Percentiles rank a stretch among this genome's conserved stretches.
Conservation (phyloP, 768 basidiomycete species). For the Boletellus ananiceps region DNA sequence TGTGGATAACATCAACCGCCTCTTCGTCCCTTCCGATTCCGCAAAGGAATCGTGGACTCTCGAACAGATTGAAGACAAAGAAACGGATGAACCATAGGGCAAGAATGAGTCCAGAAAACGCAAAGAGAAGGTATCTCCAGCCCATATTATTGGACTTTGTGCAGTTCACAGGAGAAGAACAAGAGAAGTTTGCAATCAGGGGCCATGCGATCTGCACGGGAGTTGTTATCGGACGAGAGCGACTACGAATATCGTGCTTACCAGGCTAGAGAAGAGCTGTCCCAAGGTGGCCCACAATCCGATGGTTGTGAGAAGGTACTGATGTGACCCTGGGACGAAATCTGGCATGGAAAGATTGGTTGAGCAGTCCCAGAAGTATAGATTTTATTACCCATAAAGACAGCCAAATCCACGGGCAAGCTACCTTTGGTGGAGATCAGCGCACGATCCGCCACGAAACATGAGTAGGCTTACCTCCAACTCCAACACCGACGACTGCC, state of each 20-base stretch:
- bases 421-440: slow-evolving; percentile 34
- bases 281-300: slow-evolving; percentile 57
- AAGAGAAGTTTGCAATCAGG: slow-evolving; percentile 52
- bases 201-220: slow-evolving; percentile 53
- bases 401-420: slow-evolving; percentile 50
- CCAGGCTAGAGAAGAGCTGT: slow-evolving; percentile 47
- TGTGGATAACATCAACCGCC: slow-evolving; percentile 45
- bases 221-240: neutral
- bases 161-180: slow-evolving; percentile 34
- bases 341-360: slow-evolving; percentile 31
- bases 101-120: slow-evolving; percentile 49
- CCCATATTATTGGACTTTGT: slow-evolving; percentile 52
- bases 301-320: slow-evolving; percentile 58
- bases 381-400: slow-evolving; percentile 41
- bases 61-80: slow-evolving; percentile 49
- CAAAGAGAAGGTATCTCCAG: slow-evolving; percentile 57
- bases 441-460: neutral
- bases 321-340: slow-evolving; percentile 49
- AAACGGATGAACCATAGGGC: slow-evolving; percentile 49
- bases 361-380: neutral
- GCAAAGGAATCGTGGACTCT: slow-evolving; percentile 56
- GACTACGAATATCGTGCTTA: slow-evolving; percentile 15
- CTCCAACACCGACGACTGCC: slow-evolving; percentile 45
- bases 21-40: slow-evolving; percentile 50
- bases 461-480: slow-evolving; percentile 34